phyloP scores from a whole-genome alignment of 768 basidiomycete genomes.

The Macrocybe gigantea region DNA sequence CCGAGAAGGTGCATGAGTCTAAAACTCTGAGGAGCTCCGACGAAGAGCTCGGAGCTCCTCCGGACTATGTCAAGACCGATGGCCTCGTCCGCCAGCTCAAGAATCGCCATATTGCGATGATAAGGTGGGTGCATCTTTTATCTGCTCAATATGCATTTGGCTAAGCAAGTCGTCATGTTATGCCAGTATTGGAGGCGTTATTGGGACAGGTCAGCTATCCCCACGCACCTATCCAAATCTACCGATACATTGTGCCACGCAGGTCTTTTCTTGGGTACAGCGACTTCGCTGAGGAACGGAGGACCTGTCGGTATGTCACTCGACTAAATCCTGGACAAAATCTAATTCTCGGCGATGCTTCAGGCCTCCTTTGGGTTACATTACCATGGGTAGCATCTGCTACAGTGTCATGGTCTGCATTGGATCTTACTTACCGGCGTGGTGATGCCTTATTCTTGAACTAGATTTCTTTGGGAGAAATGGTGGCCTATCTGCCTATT shows the following conservation, averaged over 20 bases:
- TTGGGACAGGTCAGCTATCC: constrained; percentile 45
- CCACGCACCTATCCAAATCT: background rate
- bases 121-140: constrained; percentile 37
- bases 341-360: background rate
- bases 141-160: background rate
- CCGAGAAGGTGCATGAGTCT: constrained; percentile 1
- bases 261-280: constrained; percentile 58
- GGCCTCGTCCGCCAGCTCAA: constrained; percentile 57
- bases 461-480: constrained; percentile 65
- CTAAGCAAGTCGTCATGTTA: constrained; percentile 1
- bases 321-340: background rate
- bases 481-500: constrained; percentile 75
- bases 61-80: constrained; percentile 11
- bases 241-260: background rate
- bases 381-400: constrained; percentile 59
- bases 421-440: background rate
- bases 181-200: constrained; percentile 55
- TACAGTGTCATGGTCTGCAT: constrained; percentile 61
- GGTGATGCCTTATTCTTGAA: background rate
- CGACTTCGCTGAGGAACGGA: constrained; percentile 38
- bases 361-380: constrained; percentile 70
- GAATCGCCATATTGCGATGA: constrained; percentile 80
- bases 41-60: constrained; percentile 7
- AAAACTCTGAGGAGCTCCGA: constrained; percentile 16
- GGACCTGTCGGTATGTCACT: constrained; percentile 57